Percentiles rank a stretch among this genome's conserved stretches.
phyloP scores from a whole-genome alignment of 495 filamentous ascomycete genomes.

The Massariosphaeria phaeospora region DNA sequence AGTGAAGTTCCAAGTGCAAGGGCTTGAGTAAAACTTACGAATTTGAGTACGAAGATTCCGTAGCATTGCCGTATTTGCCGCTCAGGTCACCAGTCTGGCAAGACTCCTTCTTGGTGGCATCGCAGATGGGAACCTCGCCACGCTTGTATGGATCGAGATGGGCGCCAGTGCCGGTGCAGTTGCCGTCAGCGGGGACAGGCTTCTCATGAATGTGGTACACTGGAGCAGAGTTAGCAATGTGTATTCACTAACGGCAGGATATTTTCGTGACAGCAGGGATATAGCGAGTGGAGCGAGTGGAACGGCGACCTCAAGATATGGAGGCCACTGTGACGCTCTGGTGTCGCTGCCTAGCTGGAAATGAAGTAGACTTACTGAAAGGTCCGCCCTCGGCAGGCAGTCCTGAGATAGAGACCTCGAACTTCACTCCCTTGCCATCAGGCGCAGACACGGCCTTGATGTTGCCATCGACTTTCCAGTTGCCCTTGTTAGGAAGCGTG shows the following conservation, averaged over 20 bases:
- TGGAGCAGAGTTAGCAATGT: conserved; percentile 37
- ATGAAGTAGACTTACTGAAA: conserved; percentile 66
- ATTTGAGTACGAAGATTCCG: conserved; percentile 38
- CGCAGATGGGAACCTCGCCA: conserved; percentile 61
- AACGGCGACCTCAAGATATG: too few species aligned
- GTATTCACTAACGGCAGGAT: too few species aligned
- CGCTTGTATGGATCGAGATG: conserved; percentile 67
- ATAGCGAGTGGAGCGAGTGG: too few species aligned
- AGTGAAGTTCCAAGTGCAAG: not conserved
- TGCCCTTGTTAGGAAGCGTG: conserved; percentile 51
- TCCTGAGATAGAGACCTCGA: conserved; percentile 58
- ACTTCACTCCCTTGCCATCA: conserved; percentile 58
- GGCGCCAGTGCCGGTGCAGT: conserved; percentile 65
- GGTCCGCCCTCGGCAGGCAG: conserved; percentile 62
- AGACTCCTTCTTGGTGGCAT: conserved; percentile 54
- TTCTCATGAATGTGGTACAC: conserved; percentile 79
- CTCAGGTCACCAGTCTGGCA: conserved; percentile 82
- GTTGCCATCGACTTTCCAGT: conserved; percentile 56
- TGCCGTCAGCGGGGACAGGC: conserved; percentile 68
- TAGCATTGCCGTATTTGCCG: conserved; percentile 74
- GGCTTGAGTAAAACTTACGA: conserved; percentile 29
- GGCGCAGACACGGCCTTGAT: conserved; percentile 52
- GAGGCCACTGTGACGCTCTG: not conserved
- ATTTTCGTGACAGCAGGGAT: too few species aligned
- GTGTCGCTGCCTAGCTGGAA: not conserved